phyloP scores from a whole-genome alignment of 2,329 filamentous ascomycete genomes.

The Phialemoniopsis sp. region DNA sequence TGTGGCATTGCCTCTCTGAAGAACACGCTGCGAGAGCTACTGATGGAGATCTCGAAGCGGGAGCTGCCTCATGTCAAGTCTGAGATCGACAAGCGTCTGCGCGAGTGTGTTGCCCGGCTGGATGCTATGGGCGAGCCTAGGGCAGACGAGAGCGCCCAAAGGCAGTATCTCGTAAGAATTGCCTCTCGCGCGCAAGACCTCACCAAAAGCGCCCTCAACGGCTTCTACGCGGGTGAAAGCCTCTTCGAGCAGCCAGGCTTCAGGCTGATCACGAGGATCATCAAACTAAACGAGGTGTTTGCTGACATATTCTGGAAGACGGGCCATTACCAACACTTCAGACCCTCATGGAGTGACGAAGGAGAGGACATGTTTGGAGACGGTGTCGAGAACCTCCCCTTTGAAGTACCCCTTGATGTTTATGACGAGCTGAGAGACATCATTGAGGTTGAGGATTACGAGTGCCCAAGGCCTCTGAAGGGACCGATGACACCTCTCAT shows the following conservation, averaged over 20 bases:
- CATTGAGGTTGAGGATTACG: conserved; percentile 15
- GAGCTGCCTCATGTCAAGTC: conserved; percentile 28
- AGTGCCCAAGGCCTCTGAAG: conserved; percentile 5
- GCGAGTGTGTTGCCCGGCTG: conserved; percentile 11
- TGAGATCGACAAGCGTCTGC: conserved; percentile 18
- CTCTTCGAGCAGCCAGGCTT: conserved; percentile 21
- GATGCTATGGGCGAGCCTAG: conserved; percentile 24
- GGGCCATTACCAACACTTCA: conserved; percentile 19
- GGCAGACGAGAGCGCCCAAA: conserved; percentile 20
- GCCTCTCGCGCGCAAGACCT: conserved; percentile 21
- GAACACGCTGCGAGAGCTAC: conserved; percentile 25
- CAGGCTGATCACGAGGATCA: conserved; percentile 31
- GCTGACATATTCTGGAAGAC: conserved; percentile 18
- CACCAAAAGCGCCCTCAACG: conserved; percentile 25
- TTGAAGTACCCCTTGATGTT: neutral
- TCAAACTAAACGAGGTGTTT: conserved; percentile 31
- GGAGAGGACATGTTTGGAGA: too few relatives aligned
- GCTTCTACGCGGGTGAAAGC: conserved; percentile 23
- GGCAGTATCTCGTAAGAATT: conserved; percentile 26
- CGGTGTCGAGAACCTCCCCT: too few relatives aligned
- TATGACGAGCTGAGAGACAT: conserved; percentile 19
- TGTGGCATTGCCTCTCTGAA: conserved; percentile 30
- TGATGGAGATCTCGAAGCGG: conserved; percentile 33
- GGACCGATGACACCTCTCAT: conserved; percentile 40
- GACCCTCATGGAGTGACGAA: conserved; percentile 11